Percentiles rank a stretch among this genome's conserved stretches.
Conservation (phyloP, 169 alveolate species). For the Plasmodium yoelii region DNA sequence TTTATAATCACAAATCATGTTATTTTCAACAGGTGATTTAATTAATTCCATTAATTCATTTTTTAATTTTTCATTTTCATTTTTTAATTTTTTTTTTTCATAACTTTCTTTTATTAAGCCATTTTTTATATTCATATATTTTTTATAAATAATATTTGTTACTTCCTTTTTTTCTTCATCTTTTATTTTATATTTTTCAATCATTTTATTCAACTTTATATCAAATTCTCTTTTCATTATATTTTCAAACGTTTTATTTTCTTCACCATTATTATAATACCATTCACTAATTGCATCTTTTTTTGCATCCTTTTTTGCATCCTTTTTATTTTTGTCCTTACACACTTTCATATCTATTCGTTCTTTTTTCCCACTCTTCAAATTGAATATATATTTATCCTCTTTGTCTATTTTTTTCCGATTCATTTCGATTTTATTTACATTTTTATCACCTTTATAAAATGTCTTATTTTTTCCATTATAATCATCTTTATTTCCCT, state of each 20-base stretch:
- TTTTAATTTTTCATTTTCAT: slow-evolving; percentile 38
- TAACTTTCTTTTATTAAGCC: slow-evolving; percentile 18
- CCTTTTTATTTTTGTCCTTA: background rate
- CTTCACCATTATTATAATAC: background rate
- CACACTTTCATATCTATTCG: background rate
- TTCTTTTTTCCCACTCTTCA: slow-evolving; percentile 31
- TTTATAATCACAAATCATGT: slow-evolving; percentile 23
- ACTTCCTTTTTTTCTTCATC: slow-evolving; percentile 50
- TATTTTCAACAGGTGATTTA: slow-evolving; percentile 16
- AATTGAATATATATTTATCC: slow-evolving; percentile 31
- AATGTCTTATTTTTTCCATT: too few species aligned
- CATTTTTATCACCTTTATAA: too few species aligned
- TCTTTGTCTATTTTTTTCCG: background rate
- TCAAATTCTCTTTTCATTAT: slow-evolving; percentile 25
- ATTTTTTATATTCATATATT: slow-evolving; percentile 59
- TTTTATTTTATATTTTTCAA: slow-evolving; percentile 20
- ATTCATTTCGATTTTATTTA: background rate
- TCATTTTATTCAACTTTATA: slow-evolving; percentile 8
- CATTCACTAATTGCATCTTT: background rate
- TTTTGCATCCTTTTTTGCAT: background rate
- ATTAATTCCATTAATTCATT: slow-evolving; percentile 18
- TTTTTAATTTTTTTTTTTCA: slow-evolving; percentile 25
- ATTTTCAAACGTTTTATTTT: slow-evolving; percentile 7
- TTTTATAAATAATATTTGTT: slow-evolving; percentile 33
- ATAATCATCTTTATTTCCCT: background rate